Conservation (phyloP, 2,329 filamentous ascomycete species). For the Xylaria sp. region DNA sequence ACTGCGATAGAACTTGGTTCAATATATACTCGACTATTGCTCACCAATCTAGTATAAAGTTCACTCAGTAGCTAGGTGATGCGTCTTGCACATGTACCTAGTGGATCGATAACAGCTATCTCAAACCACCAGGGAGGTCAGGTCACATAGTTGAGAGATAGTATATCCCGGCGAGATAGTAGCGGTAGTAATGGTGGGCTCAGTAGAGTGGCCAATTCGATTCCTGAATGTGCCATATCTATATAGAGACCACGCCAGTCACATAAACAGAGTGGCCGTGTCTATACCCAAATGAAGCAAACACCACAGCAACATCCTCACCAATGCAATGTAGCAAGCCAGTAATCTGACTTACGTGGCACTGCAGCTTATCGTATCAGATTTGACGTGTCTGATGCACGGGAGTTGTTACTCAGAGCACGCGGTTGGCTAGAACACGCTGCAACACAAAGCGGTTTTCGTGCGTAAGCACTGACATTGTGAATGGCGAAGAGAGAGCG, state of each 20-base stretch:
- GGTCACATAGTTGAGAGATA: neutral
- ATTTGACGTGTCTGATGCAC: slow-evolving; percentile 7
- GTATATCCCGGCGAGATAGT: neutral
- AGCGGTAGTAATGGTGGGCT: neutral
- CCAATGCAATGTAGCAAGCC: neutral
- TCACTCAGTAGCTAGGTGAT: neutral
- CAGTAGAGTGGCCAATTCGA: neutral
- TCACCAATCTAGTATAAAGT: neutral
- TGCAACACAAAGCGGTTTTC: neutral
- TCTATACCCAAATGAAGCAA: neutral
- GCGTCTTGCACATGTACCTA: neutral
- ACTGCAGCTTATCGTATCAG: slow-evolving; percentile 1
- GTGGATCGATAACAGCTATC: neutral
- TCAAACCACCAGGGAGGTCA: neutral
- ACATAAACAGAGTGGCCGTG: slow-evolving; percentile 9
- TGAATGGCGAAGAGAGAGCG: neutral
- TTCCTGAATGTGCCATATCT: neutral
- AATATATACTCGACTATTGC: neutral
- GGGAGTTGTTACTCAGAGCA: neutral
- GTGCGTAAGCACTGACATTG: neutral
- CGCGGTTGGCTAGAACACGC: neutral
- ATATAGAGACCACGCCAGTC: slow-evolving; percentile 8
- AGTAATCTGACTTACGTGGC: neutral
- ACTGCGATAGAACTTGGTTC: neutral
- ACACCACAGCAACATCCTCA: slow-evolving; percentile 4